Evolutionary conservation across 1,284 basidiomycete genomes (phyloP), one percentile per base, ranked within the genome.

Genomic region (Omphalotus olearius): DNA sequence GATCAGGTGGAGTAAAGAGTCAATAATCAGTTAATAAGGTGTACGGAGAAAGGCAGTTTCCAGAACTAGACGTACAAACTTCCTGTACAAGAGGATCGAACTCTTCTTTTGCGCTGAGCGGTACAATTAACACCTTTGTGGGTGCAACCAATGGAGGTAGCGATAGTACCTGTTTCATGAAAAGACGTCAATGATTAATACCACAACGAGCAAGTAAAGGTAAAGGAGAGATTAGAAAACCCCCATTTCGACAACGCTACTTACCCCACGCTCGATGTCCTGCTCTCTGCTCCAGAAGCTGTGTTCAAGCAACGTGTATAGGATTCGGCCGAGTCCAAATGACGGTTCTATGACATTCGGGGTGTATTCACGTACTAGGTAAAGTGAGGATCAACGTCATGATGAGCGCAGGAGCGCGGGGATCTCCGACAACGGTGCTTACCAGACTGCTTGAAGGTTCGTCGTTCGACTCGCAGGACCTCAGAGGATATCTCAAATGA

Each of bases 271-370:
- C 56, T 93, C 88, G 37, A 90, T 73, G 68, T 96, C 93, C 64
- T 93, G 85, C 65, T 93, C 94, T 66, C 96, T 84, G 53, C 84
- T 83, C 96, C 96, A 98, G 79, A 91, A 99, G 62, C 82, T 86
- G 76, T 99, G 96, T 71, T 99, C 96, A 45, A 99, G 83, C 48
- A 98, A 75, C 35, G 86, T 86, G 70, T 98, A 98, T 45, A 98
- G 79, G 64, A 99, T 98, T 54, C 96, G 91, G 53, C 96, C 96
- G 61, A 99, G 85, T 61, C 97, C 96, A 70, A 98, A 98, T 16
- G 97, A 99, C 25, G 96, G 96, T 69, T 98, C 96, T 66, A 98
- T 97, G 68, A 99, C 96, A 71, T 98, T 98, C 44, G 96, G 96
- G 45, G 85, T 93, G 70, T 83, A 98, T 71, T 98, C 95, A 62